A percentile compares a stretch with the other conserved stretches of the same genome.
Conservation (phyloP, 305 asterid species). For the Rubia balearica region DNA sequence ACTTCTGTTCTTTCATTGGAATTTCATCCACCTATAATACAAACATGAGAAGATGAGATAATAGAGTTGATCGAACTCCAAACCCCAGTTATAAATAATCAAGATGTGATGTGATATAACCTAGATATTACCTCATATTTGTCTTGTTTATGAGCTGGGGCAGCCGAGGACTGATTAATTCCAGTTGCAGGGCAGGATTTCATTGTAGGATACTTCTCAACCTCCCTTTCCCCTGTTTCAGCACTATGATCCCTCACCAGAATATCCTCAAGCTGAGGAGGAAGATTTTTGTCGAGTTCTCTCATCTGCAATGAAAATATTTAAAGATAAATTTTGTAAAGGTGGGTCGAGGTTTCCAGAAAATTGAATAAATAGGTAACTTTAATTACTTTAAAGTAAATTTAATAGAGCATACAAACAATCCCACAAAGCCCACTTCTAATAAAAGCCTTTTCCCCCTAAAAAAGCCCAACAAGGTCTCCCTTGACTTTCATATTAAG, state of each 20-base stretch:
- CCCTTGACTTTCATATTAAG: neutral
- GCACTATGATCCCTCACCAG: conserved; percentile 30
- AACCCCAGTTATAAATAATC: neutral
- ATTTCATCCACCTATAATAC: conserved; percentile 19
- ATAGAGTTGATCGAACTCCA: neutral
- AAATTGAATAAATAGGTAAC: neutral
- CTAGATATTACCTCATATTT: conserved; percentile 33
- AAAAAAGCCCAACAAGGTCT: neutral
- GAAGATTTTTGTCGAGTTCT: conserved; percentile 63
- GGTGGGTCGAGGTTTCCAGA: neutral
- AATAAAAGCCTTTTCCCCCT: neutral
- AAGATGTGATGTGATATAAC: conserved; percentile 8
- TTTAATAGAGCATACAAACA: neutral
- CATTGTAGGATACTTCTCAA: conserved; percentile 25
- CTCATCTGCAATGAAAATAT: conserved; percentile 40
- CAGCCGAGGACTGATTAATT: conserved; percentile 22
- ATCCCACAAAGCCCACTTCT: neutral
- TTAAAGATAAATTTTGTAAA: neutral
- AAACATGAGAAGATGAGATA: neutral
- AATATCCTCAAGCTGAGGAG: conserved; percentile 49
- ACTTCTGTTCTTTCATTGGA: conserved; percentile 28
- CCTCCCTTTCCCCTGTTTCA: conserved; percentile 25
- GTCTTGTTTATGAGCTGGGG: conserved; percentile 29
- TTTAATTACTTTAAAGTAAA: neutral
- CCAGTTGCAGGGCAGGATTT: conserved; percentile 32